phyloP scores from a whole-genome alignment of 331 rosid genomes.

The Quercus lobata region DNA sequence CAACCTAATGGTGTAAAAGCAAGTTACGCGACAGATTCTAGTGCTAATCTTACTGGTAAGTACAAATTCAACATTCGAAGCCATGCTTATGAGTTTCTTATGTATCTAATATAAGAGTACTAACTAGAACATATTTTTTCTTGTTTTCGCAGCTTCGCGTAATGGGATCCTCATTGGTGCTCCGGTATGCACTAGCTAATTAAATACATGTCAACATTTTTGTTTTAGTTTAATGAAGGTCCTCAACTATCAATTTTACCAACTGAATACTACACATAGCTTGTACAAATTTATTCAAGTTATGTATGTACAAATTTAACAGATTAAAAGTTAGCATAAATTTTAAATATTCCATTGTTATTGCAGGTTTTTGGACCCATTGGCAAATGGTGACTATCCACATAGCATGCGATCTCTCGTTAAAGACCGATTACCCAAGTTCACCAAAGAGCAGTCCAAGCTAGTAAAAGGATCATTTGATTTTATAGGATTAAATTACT shows the following conservation, averaged over 20 bases:
- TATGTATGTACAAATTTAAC: no score
- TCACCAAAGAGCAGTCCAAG: constrained; percentile 16
- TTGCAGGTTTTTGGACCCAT: constrained; percentile 32
- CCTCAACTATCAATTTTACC: no score
- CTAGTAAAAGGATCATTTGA: constrained; percentile 28
- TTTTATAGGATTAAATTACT: constrained; percentile 35
- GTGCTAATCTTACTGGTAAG: constrained; percentile 10
- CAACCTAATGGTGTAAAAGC: background rate
- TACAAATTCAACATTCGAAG: background rate
- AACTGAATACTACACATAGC: no score
- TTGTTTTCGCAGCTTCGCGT: background rate
- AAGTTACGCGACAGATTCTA: constrained; percentile 11
- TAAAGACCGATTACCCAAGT: constrained; percentile 30
- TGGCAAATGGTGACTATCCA: constrained; percentile 35
- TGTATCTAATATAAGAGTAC: no score
- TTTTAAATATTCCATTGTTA: background rate
- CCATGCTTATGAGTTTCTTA: background rate
- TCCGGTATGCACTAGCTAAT: no score
- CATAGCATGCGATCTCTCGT: constrained; percentile 33
- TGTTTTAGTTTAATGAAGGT: no score
- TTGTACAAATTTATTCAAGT: no score
- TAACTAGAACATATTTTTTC: background rate
- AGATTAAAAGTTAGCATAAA: no score
- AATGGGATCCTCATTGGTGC: no score
- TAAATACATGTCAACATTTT: no score